These are phyloP conservation scores for Castanopsis chinensis DNA, from an alignment of 306 rosid genomes.

Conservation along the genomic window DNA sequence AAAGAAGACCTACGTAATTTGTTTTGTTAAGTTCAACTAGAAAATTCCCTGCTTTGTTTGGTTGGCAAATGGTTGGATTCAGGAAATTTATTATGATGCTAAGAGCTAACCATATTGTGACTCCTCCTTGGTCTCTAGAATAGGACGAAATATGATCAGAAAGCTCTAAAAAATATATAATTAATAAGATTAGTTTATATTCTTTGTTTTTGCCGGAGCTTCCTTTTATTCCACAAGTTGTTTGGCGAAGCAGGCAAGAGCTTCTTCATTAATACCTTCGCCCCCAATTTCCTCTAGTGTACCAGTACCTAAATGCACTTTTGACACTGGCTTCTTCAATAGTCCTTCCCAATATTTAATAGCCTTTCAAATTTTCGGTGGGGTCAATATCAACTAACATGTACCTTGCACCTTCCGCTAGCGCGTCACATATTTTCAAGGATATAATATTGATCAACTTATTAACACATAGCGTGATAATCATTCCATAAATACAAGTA, in stretches of 20 bases:
- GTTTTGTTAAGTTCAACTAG: too few relatives aligned
- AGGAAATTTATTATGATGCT: too few relatives aligned
- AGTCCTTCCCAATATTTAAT: conserved; percentile 23
- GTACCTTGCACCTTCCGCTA: background rate
- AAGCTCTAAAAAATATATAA: background rate
- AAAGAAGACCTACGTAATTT: too few relatives aligned
- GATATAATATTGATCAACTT: too few relatives aligned
- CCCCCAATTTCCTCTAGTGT: conserved; percentile 10
- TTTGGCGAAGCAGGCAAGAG: background rate
- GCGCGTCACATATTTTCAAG: background rate
- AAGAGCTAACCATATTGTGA: too few relatives aligned
- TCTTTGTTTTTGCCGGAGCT: background rate
- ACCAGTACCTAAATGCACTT: conserved; percentile 39
- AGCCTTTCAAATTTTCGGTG: conserved; percentile 27
- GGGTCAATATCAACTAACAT: conserved; percentile 22
- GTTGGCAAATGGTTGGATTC: too few relatives aligned
- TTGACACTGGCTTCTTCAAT: conserved; percentile 31
- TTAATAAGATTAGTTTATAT: background rate
- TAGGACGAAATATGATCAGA: background rate
- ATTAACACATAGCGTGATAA: too few relatives aligned
- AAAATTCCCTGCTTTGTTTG: too few relatives aligned
- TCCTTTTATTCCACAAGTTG: background rate
- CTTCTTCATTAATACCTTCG: conserved; percentile 24
- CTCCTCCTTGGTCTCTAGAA: background rate
- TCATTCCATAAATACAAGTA: too few relatives aligned